phyloP scores from a whole-genome alignment of 441 rosid species.

The Arabidopsis lyrata region DNA sequence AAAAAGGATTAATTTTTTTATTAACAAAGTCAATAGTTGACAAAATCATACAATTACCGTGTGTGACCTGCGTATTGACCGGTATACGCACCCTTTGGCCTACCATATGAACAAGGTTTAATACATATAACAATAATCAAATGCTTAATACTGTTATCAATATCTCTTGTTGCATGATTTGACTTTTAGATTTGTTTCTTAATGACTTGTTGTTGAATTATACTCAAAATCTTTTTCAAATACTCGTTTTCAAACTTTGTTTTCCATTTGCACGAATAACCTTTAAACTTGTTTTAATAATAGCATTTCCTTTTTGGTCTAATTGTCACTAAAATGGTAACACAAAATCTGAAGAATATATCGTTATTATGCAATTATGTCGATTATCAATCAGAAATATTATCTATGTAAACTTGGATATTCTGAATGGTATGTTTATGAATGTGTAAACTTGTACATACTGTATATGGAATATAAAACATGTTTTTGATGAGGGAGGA shows the following conservation, averaged over 20 bases:
- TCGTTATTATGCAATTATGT: neutral
- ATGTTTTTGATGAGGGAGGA: slow-evolving; percentile 21
- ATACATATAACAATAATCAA: slow-evolving; percentile 12
- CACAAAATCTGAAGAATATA: neutral
- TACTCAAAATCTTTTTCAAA: neutral
- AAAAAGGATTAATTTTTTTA: neutral
- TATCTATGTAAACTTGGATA: neutral
- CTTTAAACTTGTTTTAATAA: neutral
- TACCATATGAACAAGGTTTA: slow-evolving; percentile 38
- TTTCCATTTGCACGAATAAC: neutral
- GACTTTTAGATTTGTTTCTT: slow-evolving; percentile 25
- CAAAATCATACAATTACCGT: slow-evolving; percentile 42
- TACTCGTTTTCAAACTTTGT: slow-evolving; percentile 6
- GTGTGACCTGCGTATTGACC: slow-evolving; percentile 40
- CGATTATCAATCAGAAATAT: slow-evolving; percentile 3
- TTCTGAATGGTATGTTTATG: neutral
- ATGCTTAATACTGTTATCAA: neutral
- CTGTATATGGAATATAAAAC: slow-evolving; percentile 3
- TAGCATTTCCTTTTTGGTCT: neutral
- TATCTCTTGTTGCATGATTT: slow-evolving; percentile 29
- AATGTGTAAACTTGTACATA: slow-evolving; percentile 6
- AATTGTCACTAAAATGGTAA: slow-evolving; percentile 7
- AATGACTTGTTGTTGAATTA: slow-evolving; percentile 1
- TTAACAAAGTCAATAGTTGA: slow-evolving; percentile 44
- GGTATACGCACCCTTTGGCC: slow-evolving; percentile 41